Evolutionary conservation across 2,329 filamentous ascomycete species (phyloP), one percentile per base, ranked within the genome.

Genomic region (Didymella pomorum): DNA sequence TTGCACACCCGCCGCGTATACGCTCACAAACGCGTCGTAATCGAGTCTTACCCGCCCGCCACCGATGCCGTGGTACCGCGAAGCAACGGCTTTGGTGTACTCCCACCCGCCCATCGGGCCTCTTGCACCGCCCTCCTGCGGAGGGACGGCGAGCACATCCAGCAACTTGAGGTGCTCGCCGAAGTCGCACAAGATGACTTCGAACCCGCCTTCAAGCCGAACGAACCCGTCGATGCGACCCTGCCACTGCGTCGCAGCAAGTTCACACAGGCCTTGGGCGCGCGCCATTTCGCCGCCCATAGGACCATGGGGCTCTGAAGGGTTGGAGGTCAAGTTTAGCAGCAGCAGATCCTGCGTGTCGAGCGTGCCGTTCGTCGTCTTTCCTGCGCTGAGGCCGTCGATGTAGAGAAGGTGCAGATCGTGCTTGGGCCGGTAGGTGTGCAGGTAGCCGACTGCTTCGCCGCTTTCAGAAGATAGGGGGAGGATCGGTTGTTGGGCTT

Each of bases 381-480:
- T 92, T 1, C 82, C 89, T 0, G 87, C 89, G 2, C 85, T 84
- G 80, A 88, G 87, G 4, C 89, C 89, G 68, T 92, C 90, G 16
- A 92, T 71, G 67, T 91, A 90, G 3, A 92, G 76, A 3, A 91
- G 78, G 11, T 82, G 82, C 1, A 91, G 77, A 4, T 83, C 78
- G 14, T 84, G 81, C 1, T 77, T 82, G 3, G 88, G 83, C 7
- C 80, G 80, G 69, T 91, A 92, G 0, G 84, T 87, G 66, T 92
- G 89, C 1, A 92, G 78, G 65, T 87, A 90, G 8, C 89, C 89
- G 12, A 51, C 49, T 8, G 23, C 31, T 9, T 60, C 45, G 35
- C 52, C 14, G 1, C 53, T 42, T 28, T 14, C n/a, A 31, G 29
- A 31, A 1, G 14, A 9, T 11, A 28, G 26, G 3, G 18, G 16